Percentiles rank a stretch among this genome's conserved stretches.
Evolutionary conservation across 1,139 yeast species (phyloP).

Genomic region (Nakaseomyces delphensis): DNA sequence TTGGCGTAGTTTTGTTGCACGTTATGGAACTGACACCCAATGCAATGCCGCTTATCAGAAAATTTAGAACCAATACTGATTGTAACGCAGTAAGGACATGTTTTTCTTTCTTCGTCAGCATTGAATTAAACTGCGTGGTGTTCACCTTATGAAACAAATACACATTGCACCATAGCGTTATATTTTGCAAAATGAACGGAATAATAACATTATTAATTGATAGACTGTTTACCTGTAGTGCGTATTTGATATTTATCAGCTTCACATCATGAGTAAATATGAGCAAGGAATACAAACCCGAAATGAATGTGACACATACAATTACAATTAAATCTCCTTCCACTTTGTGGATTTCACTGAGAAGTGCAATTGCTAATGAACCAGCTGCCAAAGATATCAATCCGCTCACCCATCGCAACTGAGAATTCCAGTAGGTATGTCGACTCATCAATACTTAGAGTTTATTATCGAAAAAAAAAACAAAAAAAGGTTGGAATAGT

Average conservation of each 20-base stretch:
- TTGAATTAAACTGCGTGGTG: slow-evolving; percentile 6
- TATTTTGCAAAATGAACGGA: slow-evolving; percentile 12
- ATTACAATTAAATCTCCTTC: slow-evolving; percentile 21
- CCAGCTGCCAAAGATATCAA: slow-evolving; percentile 19
- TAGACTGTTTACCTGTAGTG: not conserved
- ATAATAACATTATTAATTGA: not conserved
- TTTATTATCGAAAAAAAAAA: too few species aligned
- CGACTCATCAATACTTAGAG: slow-evolving; percentile 2
- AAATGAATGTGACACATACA: slow-evolving; percentile 14
- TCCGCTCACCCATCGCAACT: slow-evolving; percentile 9
- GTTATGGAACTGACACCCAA: slow-evolving; percentile 12
- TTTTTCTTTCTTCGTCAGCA: not conserved
- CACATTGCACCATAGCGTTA: slow-evolving; percentile 19
- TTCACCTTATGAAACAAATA: slow-evolving; percentile 17
- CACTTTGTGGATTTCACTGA: slow-evolving; percentile 14
- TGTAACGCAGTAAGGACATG: slow-evolving; percentile 16
- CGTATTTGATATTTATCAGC: not conserved
- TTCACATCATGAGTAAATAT: not conserved
- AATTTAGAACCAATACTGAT: slow-evolving; percentile 15
- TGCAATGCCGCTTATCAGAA: slow-evolving; percentile 18
- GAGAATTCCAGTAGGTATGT: not conserved
- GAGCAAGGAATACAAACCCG: slow-evolving; percentile 8
- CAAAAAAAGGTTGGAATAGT: too few species aligned
- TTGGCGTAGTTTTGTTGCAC: not conserved
- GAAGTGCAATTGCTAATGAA: slow-evolving; percentile 18